Conservation (phyloP, 805 yeast genomes). For the Hagleromyces aurorensis region DNA sequence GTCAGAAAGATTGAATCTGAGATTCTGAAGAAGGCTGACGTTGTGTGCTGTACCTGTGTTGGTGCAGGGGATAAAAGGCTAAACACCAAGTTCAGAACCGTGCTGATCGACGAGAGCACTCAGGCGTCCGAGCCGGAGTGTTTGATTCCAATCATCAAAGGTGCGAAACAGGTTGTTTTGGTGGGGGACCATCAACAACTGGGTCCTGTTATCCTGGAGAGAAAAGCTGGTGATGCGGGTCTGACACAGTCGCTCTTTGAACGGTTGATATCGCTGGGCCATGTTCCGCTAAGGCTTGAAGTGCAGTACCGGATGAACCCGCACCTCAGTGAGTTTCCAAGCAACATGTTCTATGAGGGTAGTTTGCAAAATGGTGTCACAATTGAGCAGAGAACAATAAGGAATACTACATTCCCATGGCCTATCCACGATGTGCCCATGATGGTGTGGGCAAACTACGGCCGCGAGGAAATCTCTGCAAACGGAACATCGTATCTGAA, state of each 20-base stretch:
- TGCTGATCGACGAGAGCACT: slow-evolving; percentile 85
- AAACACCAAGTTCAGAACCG: slow-evolving; percentile 57
- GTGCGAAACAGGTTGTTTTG: slow-evolving; percentile 79
- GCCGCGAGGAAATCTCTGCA: slow-evolving; percentile 80
- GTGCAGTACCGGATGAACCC: slow-evolving; percentile 97
- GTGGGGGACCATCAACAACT: slow-evolving; percentile 96
- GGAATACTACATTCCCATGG: slow-evolving; percentile 75
- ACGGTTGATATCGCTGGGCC: slow-evolving; percentile 73
- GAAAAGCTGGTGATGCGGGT: slow-evolving; percentile 80
- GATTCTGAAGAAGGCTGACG: slow-evolving; percentile 53
- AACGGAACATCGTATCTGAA: slow-evolving; percentile 78
- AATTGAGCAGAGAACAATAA: slow-evolving; percentile 53
- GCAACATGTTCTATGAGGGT: slow-evolving; percentile 91
- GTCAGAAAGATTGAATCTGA: slow-evolving; percentile 42
- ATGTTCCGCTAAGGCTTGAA: slow-evolving; percentile 75
- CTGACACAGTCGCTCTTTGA: slow-evolving; percentile 81
- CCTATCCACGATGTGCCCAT: slow-evolving; percentile 77
- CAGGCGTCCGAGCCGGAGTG: slow-evolving; percentile 93
- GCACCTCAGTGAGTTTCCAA: slow-evolving; percentile 73
- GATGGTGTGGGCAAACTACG: slow-evolving; percentile 92
- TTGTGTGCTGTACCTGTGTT: slow-evolving; percentile 85
- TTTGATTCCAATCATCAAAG: slow-evolving; percentile 80
- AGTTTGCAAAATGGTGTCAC: slow-evolving; percentile 87
- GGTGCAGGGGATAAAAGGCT: slow-evolving; percentile 81
- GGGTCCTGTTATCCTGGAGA: slow-evolving; percentile 83